phyloP scores from a whole-genome alignment of 495 filamentous ascomycete species.

The Aspergillus mulundensis region DNA sequence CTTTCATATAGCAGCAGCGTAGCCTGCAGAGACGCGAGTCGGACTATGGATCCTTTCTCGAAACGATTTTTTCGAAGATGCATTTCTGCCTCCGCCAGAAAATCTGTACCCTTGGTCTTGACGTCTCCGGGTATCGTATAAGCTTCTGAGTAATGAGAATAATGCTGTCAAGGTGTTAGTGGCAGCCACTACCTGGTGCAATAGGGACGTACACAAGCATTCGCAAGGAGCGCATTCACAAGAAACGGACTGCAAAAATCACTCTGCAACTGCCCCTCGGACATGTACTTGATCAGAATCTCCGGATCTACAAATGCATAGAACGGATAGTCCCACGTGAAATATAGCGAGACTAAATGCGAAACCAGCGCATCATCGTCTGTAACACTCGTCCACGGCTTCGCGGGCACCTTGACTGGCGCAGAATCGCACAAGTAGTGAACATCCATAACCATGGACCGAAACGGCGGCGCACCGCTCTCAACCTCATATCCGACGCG shows the following conservation, averaged over 20 bases:
- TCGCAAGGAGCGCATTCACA: conserved; percentile 43
- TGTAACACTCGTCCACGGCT: conserved; percentile 46
- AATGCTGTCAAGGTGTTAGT: conserved; percentile 16
- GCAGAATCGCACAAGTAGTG: conserved; percentile 10
- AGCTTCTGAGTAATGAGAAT: conserved; percentile 28
- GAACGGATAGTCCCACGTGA: conserved; percentile 44
- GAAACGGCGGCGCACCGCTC: conserved; percentile 5
- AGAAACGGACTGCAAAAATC: conserved; percentile 42
- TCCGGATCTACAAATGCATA: conserved; percentile 35
- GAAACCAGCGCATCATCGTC: conserved; percentile 45
- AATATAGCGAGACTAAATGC: conserved; percentile 43
- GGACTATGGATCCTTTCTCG: conserved; percentile 20
- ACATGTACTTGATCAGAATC: conserved; percentile 37
- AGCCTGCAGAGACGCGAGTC: conserved; percentile 26
- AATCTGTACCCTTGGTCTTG: conserved; percentile 25
- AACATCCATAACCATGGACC: conserved; percentile 16
- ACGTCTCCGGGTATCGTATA: conserved; percentile 28
- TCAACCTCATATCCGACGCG: conserved; percentile 2
- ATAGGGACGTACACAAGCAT: conserved; percentile 24
- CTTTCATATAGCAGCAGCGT: conserved; percentile 32
- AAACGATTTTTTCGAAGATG: conserved; percentile 19
- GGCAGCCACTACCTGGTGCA: background rate
- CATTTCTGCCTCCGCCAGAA: conserved; percentile 29
- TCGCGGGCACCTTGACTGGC: conserved; percentile 10
- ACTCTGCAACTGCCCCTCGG: conserved; percentile 19